A percentile compares a stretch with the other conserved stretches of the same genome.
These are phyloP conservation scores for Saururus chinensis DNA, from an alignment of 164 flowering plant species.

Conservation along the genomic window DNA sequence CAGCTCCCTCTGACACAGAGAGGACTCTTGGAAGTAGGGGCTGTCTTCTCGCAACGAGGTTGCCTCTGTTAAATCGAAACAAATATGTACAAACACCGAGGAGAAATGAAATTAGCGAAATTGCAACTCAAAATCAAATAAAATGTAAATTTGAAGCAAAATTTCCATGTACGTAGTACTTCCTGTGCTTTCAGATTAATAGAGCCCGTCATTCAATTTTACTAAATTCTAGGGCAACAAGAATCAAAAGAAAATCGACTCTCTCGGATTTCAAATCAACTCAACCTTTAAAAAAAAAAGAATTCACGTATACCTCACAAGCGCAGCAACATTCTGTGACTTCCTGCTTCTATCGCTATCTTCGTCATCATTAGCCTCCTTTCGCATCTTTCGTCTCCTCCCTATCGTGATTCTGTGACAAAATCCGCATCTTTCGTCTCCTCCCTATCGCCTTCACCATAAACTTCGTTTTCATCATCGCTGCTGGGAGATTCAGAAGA, in stretches of 20 bases:
- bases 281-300: not conserved
- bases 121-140: not conserved
- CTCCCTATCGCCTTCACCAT: not conserved
- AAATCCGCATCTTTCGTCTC: slow-evolving; percentile 1
- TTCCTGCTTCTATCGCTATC: slow-evolving; percentile 4
- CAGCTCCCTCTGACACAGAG: slow-evolving; percentile 73
- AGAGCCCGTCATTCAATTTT: too few species aligned
- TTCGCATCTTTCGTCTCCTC: too few species aligned
- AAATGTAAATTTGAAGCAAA: not conserved
- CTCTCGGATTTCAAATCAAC: not conserved
- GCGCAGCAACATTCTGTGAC: slow-evolving; percentile 10
- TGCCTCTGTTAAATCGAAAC: slow-evolving; percentile 48
- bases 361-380: not conserved
- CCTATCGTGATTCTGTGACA: too few species aligned
- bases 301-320: slow-evolving; percentile 1
- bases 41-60: slow-evolving; percentile 75
- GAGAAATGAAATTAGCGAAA: not conserved
- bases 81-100: not conserved
- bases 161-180: too few species aligned
- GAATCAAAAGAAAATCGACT: not conserved
- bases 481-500: too few species aligned
- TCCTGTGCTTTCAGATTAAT: too few species aligned
- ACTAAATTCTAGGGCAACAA: not conserved
- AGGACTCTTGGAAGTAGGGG: slow-evolving; percentile 77
- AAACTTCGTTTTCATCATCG: too few species aligned